phyloP scores from a whole-genome alignment of 768 basidiomycete species.

The Leccinum disarticulatum region DNA sequence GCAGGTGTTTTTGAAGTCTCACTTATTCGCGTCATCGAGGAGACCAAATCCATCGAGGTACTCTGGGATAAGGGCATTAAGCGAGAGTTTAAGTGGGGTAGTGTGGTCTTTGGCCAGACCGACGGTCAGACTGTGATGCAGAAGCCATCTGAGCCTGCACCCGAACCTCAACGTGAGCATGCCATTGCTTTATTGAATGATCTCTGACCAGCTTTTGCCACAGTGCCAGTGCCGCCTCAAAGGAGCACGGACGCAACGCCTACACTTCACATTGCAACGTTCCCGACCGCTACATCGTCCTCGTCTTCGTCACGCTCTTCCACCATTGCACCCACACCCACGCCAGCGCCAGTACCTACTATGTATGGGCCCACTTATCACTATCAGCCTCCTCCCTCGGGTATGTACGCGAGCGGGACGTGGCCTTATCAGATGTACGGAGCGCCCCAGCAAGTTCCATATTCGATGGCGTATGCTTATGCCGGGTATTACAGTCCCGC shows the following conservation, averaged over 20 bases:
- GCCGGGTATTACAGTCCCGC: slow-evolving; percentile 26
- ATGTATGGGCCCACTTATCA: slow-evolving; percentile 23
- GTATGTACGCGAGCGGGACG: slow-evolving; percentile 24
- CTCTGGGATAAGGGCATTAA: slow-evolving; percentile 75
- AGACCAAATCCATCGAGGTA: slow-evolving; percentile 71
- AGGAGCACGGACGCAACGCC: slow-evolving; percentile 11
- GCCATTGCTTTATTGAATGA: background rate
- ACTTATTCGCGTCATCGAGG: slow-evolving; percentile 68
- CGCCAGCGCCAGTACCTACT: slow-evolving; percentile 21
- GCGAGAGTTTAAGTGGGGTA: slow-evolving; percentile 82
- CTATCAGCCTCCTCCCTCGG: slow-evolving; percentile 19
- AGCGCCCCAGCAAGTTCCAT: slow-evolving; percentile 18
- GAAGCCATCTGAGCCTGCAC: slow-evolving; percentile 61
- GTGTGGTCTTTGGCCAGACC: slow-evolving; percentile 73
- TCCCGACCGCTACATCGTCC: slow-evolving; percentile 19
- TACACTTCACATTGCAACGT: slow-evolving; percentile 25
- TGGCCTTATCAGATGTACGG: slow-evolving; percentile 35
- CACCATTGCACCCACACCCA: slow-evolving; percentile 9
- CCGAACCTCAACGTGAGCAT: slow-evolving; percentile 46
- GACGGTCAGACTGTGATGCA: slow-evolving; percentile 66
- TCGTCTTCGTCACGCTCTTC: slow-evolving; percentile 21
- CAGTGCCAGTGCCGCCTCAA: slow-evolving; percentile 24
- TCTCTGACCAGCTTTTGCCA: slow-evolving; percentile 10
- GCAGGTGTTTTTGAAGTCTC: slow-evolving; percentile 87
- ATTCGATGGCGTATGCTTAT: slow-evolving; percentile 21